Evolutionary conservation across 208 protist genomes (phyloP).

Genomic region (Leptomonas pyrrhocoris): DNA sequence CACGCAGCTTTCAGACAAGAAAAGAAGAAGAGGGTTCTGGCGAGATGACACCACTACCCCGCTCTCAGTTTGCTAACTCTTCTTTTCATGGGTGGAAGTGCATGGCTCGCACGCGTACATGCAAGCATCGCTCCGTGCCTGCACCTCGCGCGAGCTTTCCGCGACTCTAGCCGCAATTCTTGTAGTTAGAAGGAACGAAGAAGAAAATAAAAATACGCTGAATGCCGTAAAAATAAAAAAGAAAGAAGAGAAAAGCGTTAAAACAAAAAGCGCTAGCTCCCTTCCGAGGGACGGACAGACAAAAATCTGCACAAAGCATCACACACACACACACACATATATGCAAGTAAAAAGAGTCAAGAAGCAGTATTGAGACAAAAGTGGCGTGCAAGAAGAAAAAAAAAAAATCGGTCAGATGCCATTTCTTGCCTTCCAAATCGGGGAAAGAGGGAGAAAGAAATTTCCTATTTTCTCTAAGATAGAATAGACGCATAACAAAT

Average conservation of each 20-base stretch:
- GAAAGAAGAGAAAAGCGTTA: neutral
- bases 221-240: neutral
- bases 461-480: neutral
- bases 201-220: neutral
- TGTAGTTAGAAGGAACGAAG: neutral
- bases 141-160: too few relatives aligned
- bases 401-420: too few relatives aligned
- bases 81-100: too few relatives aligned
- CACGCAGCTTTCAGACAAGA: too few relatives aligned
- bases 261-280: slow-evolving; percentile 5
- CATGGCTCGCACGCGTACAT: too few relatives aligned
- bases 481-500: slow-evolving; percentile 3
- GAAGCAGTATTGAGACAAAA: neutral
- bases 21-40: too few relatives aligned
- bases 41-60: too few relatives aligned
- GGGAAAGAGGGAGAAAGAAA: neutral
- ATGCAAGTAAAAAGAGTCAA: neutral
- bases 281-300: slow-evolving; percentile 6
- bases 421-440: neutral
- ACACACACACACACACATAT: too few relatives aligned
- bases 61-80: too few relatives aligned
- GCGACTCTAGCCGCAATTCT: too few relatives aligned
- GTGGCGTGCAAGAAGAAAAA: slow-evolving; percentile 10
- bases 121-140: too few relatives aligned
- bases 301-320: neutral